Evolutionary conservation across 768 basidiomycete genomes (phyloP), one percentile per base, ranked within the genome.

Genomic region (Suillus decipiens): DNA sequence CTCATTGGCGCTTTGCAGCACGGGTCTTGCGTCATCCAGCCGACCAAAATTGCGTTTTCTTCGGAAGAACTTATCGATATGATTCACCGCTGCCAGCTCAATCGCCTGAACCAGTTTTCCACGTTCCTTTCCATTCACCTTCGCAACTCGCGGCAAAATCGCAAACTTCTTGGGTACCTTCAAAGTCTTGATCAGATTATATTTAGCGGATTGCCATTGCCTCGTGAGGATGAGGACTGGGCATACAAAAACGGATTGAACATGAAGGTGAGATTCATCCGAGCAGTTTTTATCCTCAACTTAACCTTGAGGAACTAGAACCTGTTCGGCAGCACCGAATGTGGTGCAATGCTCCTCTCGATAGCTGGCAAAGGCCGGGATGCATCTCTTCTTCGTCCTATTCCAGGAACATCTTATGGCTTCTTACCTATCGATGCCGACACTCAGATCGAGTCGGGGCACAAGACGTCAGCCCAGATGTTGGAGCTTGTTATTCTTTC

Each of bases 301-400:
- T 58, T 42, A 28, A 60, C 42, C 43, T 60, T 68, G 43, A 54
- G 68, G 24, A 7, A 36, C 34, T 41, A 90, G 87, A 93, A 92
- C 72, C 79, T 90, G 19, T 93, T 92, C 71, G 92, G 92, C 19
- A 90, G 85, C 73, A 93, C 92, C 1, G 92, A 93, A 79, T 84
- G 89, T 64, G 90, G 89, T 47, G 87, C 84, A 1, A 89, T 89
- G 81, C 77, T 93, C 60, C 72, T 86, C 33, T 88, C 89, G 14
- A 68, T 79, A 50, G 87, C 86, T 50, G 84, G 82, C 39, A 75
- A 78, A 60, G 86, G 82, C 43, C 77, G 75, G 55, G 79, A 84
- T 63, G 82, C 81, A 61, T 79, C 79, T 43, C 76, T 85, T 62
- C 81, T 92, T 48, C 80, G 79, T 33, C 78, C 86, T 12, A 72